Evolutionary conservation across 2,329 filamentous ascomycete species (phyloP), one percentile per base, ranked within the genome.

Genomic region (Whalleya microplaca): DNA sequence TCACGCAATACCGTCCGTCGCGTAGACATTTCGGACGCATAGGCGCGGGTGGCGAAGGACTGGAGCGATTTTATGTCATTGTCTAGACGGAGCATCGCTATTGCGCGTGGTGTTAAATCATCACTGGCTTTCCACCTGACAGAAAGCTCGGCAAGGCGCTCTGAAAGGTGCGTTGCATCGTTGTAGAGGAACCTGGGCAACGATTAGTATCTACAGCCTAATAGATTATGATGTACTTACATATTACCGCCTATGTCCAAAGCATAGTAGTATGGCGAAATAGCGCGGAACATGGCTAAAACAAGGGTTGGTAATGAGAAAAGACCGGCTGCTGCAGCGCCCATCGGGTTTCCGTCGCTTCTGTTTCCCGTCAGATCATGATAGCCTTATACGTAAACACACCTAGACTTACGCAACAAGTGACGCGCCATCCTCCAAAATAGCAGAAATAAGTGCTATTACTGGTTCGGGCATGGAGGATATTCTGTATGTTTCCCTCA

Each of bases 401-500:
- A 12, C n/a, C 16, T 56, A 21, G 19, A 71, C 75, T 67, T 74
- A 77, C 78, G 75, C 71, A 62, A 83, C 73, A 41, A 94, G 75
- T 0, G 77, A 79, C 9, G 84, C 82, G 1, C 80, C 86, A 62
- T 90, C 86, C 57, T 87, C 82, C 59, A 84, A 71, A 23, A 88
- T 80, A 12, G 78, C 69, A 20, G 79, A 76, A 50, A 94, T 85
- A 23, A 91, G 80, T 18, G 84, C 80, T 19, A 93, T 79, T 12
- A 98, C 86, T 3, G 87, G 84, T 58, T 92, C 88, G 0, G 95
- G 94, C 71, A 97, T 89, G 2, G 90, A 89, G 0, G 94, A 97
- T 49, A 96, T 90, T 56, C 87, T 90, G 72, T 96, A 99, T 1
- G 84, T 90, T 74, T 99, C 95, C 59, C 83, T 89, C 44, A 98